These are phyloP conservation scores for Dryas octopetala DNA, from an alignment of 306 rosid species.

Conservation along the genomic window DNA sequence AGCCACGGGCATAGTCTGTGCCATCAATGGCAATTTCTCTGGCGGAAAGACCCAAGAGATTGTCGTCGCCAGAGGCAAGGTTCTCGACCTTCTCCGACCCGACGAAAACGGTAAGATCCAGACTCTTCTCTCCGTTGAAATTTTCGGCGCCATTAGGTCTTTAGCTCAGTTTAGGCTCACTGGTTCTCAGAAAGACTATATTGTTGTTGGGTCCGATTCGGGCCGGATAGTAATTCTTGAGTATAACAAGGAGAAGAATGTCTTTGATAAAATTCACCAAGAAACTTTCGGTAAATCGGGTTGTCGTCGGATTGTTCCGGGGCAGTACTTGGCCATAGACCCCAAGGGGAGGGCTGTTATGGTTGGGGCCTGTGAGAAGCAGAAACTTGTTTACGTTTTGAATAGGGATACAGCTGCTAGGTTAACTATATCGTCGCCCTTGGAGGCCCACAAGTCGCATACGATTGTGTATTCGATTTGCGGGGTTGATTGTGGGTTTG, in stretches of 20 bases:
- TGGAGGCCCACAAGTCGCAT: conserved; percentile 90
- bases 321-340: conserved; percentile 84
- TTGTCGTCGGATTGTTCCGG: conserved; percentile 87
- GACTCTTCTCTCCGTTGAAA: conserved; percentile 90
- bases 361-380: conserved; percentile 96
- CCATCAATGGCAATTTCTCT: conserved; percentile 94
- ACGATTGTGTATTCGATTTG: conserved; percentile 87
- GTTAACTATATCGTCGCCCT: conserved; percentile 86
- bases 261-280: conserved; percentile 84
- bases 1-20: conserved; percentile 86
- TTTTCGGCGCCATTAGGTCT: conserved; percentile 82
- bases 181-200: conserved; percentile 83
- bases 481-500: conserved; percentile 96
- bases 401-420: conserved; percentile 91
- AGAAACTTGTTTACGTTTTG: conserved; percentile 89
- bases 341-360: conserved; percentile 96
- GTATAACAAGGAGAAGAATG: conserved; percentile 81
- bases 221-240: conserved; percentile 90
- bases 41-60: conserved; percentile 92
- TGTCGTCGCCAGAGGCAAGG: conserved; percentile 88
- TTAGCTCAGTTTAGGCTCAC: conserved; percentile 85
- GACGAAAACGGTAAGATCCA: conserved; percentile 91
- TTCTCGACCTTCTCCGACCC: conserved; percentile 93
- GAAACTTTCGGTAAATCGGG: conserved; percentile 97
- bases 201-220: conserved; percentile 89